phyloP scores from a whole-genome alignment of 2,329 filamentous ascomycete species.

The Nemania sp. region DNA sequence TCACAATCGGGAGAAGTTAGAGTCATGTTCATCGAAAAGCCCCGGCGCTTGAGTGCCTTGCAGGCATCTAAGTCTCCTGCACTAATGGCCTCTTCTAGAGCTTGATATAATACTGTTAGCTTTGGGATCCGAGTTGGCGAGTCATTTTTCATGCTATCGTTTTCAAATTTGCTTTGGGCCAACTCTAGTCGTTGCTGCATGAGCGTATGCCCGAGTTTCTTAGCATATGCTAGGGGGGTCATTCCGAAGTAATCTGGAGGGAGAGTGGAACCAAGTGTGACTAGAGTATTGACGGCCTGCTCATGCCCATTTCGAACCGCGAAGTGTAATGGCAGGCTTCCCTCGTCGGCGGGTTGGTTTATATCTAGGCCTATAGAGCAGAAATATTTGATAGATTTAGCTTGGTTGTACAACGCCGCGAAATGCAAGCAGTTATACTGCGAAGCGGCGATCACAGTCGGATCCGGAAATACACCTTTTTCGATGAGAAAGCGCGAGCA shows the following conservation, averaged over 20 bases:
- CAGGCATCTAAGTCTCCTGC: background rate
- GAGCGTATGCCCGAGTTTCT: background rate
- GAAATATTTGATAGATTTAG: background rate
- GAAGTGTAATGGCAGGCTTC: conserved; percentile 9
- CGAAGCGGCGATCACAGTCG: background rate
- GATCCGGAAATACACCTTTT: background rate
- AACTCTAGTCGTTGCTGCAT: background rate
- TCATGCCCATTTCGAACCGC: background rate
- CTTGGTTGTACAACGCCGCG: background rate
- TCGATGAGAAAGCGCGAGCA: conserved; percentile 2
- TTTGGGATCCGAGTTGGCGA: background rate
- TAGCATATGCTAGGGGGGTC: conserved; percentile 7
- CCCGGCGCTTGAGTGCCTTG: background rate
- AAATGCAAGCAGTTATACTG: conserved; percentile 10
- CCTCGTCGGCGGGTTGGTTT: conserved; percentile 5
- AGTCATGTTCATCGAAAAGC: background rate
- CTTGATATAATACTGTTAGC: background rate
- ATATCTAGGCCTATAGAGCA: conserved; percentile 1
- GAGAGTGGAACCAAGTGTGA: background rate
- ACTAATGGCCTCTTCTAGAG: background rate
- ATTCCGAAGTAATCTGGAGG: background rate
- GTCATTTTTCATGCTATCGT: background rate
- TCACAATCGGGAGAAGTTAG: conserved; percentile 5
- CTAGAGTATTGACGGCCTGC: background rate
- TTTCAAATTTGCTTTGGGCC: background rate